phyloP scores from a whole-genome alignment of 2,329 filamentous ascomycete species.

The Orbilia oligospora region DNA sequence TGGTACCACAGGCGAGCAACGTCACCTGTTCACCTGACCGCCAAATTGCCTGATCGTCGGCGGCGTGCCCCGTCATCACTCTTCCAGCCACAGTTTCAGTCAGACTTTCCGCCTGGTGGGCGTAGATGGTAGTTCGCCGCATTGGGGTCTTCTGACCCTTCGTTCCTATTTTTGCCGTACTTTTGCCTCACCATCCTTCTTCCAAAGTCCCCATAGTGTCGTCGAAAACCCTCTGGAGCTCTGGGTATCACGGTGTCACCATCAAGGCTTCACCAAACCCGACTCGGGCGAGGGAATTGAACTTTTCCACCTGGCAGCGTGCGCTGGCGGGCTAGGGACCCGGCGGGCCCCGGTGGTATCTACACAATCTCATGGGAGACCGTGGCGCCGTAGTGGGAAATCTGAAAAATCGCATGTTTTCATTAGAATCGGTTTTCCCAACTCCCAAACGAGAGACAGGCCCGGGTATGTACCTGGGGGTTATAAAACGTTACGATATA shows the following conservation, averaged over 20 bases:
- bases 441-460: background rate
- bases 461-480: background rate
- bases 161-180: slow-evolving; percentile 9
- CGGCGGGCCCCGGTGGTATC: slow-evolving; percentile 6
- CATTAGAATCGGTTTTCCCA: slow-evolving; percentile 9
- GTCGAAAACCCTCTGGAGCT: background rate
- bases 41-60: slow-evolving; percentile 35
- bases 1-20: slow-evolving; percentile 43
- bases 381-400: slow-evolving; percentile 3
- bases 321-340: slow-evolving; percentile 7
- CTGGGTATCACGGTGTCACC: slow-evolving; percentile 1
- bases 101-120: slow-evolving; percentile 13
- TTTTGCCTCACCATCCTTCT: slow-evolving; percentile 38
- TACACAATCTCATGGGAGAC: background rate
- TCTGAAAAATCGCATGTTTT: slow-evolving; percentile 37
- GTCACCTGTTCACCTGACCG: slow-evolving; percentile 44
- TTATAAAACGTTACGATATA: slow-evolving; percentile 38
- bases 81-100: background rate
- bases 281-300: background rate
- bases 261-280: slow-evolving; percentile 13
- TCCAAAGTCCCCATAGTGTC: background rate
- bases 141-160: slow-evolving; percentile 48
- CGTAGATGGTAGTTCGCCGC: slow-evolving; percentile 48
- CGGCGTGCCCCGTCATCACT: background rate
- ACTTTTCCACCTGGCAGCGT: background rate